Evolutionary conservation across 495 filamentous ascomycete genomes (phyloP).

Genomic region (Coniosporium apollinis): DNA sequence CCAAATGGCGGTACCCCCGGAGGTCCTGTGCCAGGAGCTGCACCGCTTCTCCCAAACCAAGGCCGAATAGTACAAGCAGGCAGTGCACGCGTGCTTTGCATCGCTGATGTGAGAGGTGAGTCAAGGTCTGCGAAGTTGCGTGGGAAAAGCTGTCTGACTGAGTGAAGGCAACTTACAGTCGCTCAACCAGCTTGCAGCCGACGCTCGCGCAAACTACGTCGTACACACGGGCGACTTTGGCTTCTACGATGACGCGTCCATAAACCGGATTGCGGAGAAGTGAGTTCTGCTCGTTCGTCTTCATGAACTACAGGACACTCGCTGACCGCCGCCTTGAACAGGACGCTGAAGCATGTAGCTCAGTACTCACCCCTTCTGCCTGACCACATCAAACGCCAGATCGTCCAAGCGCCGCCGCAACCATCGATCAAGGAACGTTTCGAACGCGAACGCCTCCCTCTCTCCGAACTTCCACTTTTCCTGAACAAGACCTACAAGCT

Average conservation of each 20-base stretch:
- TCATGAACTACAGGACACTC: too few relatives aligned
- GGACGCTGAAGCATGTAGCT: slow-evolving; percentile 93
- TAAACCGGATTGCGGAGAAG: slow-evolving; percentile 98
- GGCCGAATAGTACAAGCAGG: slow-evolving; percentile 69
- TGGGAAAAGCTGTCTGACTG: slow-evolving; percentile 7
- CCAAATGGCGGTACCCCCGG: slow-evolving; percentile 23
- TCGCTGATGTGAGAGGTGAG: slow-evolving; percentile 95
- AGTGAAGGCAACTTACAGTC: slow-evolving; percentile 76
- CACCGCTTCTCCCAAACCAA: slow-evolving; percentile 43
- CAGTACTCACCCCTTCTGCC: slow-evolving; percentile 93
- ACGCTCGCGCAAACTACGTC: slow-evolving; percentile 86
- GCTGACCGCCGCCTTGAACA: too few relatives aligned
- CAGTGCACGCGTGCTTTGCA: slow-evolving; percentile 72
- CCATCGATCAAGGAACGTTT: slow-evolving; percentile 68
- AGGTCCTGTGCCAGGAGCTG: slow-evolving; percentile 25
- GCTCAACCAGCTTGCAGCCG: slow-evolving; percentile 86
- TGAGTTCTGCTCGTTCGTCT: too few relatives aligned
- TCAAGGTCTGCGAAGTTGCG: slow-evolving; percentile 4
- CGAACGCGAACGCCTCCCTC: slow-evolving; percentile 60
- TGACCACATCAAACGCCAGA: slow-evolving; percentile 72
- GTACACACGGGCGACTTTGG: slow-evolving; percentile 98
- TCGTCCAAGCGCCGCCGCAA: slow-evolving; percentile 45
- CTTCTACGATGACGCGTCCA: slow-evolving; percentile 91
- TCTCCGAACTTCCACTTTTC: slow-evolving; percentile 88
- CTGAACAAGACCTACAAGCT: slow-evolving; percentile 75